Evolutionary conservation across 345 rosid species (phyloP).

Genomic region (Camelina neglecta): DNA sequence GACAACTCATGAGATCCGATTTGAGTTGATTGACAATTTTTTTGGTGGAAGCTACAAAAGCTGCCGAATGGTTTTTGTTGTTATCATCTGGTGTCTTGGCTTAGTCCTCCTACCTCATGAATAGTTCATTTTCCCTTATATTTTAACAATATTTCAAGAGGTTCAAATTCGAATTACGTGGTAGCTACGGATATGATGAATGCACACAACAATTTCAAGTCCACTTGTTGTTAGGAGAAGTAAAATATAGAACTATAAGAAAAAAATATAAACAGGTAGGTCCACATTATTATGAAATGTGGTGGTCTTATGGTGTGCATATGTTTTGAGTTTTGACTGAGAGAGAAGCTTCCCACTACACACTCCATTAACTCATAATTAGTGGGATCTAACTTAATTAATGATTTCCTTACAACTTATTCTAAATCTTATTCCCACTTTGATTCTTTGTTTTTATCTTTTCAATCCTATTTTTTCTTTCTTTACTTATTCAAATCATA

Average conservation of each 20-base stretch:
- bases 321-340: constrained; percentile 40
- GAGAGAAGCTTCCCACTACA: constrained; percentile 40
- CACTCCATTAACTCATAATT: constrained; percentile 31
- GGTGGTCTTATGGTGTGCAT: constrained; percentile 42
- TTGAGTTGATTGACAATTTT: constrained; percentile 37
- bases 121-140: constrained; percentile 25
- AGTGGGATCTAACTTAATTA: constrained; percentile 25
- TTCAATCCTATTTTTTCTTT: background rate
- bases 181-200: constrained; percentile 40
- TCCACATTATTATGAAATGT: constrained; percentile 27
- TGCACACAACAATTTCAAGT: constrained; percentile 21
- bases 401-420: constrained; percentile 21
- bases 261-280: constrained; percentile 1
- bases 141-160: constrained; percentile 38
- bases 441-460: background rate
- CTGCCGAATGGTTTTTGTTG: constrained; percentile 37
- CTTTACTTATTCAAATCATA: background rate
- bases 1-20: constrained; percentile 38
- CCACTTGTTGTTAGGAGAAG: constrained; percentile 11
- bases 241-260: constrained; percentile 11
- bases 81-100: constrained; percentile 41
- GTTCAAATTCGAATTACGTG: constrained; percentile 44
- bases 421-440: background rate
- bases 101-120: constrained; percentile 34
- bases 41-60: constrained; percentile 36